These are phyloP conservation scores for Rosa chinensis DNA, from an alignment of 306 rosid species.

Conservation along the genomic window DNA sequence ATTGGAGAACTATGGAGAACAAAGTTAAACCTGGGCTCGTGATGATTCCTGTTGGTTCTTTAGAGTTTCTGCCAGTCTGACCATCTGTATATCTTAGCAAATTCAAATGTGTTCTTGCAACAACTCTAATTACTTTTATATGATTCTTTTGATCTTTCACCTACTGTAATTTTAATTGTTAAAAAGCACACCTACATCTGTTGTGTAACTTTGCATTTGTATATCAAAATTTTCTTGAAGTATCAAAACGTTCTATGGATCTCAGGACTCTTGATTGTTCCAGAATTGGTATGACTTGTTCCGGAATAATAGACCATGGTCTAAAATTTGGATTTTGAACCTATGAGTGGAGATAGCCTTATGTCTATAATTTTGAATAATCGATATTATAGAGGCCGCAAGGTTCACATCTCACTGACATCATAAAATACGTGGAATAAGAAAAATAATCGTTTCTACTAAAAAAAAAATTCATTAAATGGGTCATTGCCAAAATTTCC, in stretches of 20 bases:
- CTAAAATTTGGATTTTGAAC: too few species aligned
- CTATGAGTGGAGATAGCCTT: too few species aligned
- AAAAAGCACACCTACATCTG: background rate
- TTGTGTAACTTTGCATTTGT: background rate
- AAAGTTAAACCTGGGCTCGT: slow-evolving; percentile 52
- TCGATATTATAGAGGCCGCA: too few species aligned
- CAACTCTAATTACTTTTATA: background rate
- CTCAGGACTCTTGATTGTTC: background rate
- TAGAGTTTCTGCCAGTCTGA: background rate
- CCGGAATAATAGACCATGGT: too few species aligned
- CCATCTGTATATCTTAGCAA: background rate
- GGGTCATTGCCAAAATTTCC: background rate
- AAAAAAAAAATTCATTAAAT: background rate
- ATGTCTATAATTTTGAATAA: too few species aligned
- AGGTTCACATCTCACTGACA: too few species aligned
- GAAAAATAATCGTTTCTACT: background rate
- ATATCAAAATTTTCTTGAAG: background rate
- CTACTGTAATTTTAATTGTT: background rate
- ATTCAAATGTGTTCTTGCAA: background rate
- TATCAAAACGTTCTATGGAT: background rate
- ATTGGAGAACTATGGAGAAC: slow-evolving; percentile 84
- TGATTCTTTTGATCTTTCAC: background rate
- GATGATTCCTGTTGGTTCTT: slow-evolving; percentile 25
- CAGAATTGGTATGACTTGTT: background rate
- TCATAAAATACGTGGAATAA: too few species aligned